phyloP scores from a whole-genome alignment of 192 early-diverging fungal genomes.

The Kickxella alabastrina region DNA sequence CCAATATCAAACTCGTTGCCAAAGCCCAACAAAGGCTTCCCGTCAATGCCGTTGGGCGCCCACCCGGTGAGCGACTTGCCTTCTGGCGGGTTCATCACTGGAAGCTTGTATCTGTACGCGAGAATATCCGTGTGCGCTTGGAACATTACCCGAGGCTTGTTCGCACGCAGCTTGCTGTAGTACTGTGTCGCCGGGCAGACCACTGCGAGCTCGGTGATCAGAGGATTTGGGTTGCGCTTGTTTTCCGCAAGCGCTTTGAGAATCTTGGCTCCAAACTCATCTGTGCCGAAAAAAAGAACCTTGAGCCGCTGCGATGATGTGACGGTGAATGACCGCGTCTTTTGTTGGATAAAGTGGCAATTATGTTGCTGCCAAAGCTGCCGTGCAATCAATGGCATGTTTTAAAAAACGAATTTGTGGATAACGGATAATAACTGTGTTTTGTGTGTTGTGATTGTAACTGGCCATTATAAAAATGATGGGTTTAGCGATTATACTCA shows the following conservation, averaged over 20 bases:
- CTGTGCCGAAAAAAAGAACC: conserved; percentile 86
- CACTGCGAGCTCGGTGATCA: conserved; percentile 11
- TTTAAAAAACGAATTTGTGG: no score
- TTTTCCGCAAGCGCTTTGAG: conserved; percentile 57
- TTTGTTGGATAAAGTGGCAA: no score
- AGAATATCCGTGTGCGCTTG: conserved; percentile 10
- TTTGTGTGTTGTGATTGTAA: no score
- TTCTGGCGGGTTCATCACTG: neutral
- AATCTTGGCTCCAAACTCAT: conserved; percentile 69
- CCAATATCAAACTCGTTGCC: conserved; percentile 68
- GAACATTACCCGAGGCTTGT: conserved; percentile 9
- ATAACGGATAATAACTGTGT: no score
- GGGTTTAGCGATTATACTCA: no score
- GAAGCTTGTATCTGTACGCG: conserved; percentile 1
- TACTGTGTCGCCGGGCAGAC: conserved; percentile 12
- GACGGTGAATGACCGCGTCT: no score
- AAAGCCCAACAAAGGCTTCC: neutral
- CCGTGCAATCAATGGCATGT: no score
- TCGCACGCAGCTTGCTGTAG: conserved; percentile 5
- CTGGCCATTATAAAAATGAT: no score
- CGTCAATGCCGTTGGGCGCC: neutral
- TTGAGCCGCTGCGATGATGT: conserved; percentile 10
- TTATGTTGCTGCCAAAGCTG: no score
- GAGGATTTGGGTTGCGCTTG: conserved; percentile 21
- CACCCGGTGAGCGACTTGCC: neutral